phyloP scores from a whole-genome alignment of 352 stramenopile genomes.

The Globisporangium ultimum region DNA sequence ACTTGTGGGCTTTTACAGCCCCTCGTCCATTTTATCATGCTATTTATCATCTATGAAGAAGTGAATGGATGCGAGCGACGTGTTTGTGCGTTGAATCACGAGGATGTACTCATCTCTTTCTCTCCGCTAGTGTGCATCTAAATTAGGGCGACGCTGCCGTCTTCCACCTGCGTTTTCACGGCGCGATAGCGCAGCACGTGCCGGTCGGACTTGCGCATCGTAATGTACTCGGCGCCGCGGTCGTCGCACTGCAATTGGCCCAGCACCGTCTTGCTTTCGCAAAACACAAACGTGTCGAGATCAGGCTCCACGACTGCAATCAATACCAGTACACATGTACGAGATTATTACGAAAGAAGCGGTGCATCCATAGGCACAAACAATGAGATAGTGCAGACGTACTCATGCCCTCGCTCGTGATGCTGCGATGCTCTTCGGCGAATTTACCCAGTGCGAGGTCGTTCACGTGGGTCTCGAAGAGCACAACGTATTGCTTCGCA shows the following conservation, averaged over 20 bases:
- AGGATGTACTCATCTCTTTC: background rate
- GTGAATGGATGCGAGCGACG: background rate
- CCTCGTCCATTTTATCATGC: slow-evolving; percentile 7
- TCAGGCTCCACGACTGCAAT: slow-evolving; percentile 60
- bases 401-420: slow-evolving; percentile 73
- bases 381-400: slow-evolving; percentile 7
- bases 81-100: background rate
- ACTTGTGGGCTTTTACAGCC: slow-evolving; percentile 16
- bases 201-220: slow-evolving; percentile 53
- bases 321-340: background rate
- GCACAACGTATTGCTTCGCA: slow-evolving; percentile 62
- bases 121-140: slow-evolving; percentile 2
- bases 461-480: slow-evolving; percentile 73
- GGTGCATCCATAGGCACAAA: background rate
- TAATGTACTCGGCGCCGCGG: slow-evolving; percentile 58
- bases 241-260: slow-evolving; percentile 70
- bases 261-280: slow-evolving; percentile 54
- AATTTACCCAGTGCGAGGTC: slow-evolving; percentile 66
- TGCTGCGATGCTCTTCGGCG: slow-evolving; percentile 50
- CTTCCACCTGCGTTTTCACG: slow-evolving; percentile 53
- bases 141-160: slow-evolving; percentile 52
- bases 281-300: slow-evolving; percentile 82
- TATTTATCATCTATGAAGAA: slow-evolving; percentile 8
- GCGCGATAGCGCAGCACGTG: slow-evolving; percentile 74
- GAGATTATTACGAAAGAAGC: background rate